Conservation (phyloP, 805 yeast species). For the Alloascoidea hylecoeti region DNA sequence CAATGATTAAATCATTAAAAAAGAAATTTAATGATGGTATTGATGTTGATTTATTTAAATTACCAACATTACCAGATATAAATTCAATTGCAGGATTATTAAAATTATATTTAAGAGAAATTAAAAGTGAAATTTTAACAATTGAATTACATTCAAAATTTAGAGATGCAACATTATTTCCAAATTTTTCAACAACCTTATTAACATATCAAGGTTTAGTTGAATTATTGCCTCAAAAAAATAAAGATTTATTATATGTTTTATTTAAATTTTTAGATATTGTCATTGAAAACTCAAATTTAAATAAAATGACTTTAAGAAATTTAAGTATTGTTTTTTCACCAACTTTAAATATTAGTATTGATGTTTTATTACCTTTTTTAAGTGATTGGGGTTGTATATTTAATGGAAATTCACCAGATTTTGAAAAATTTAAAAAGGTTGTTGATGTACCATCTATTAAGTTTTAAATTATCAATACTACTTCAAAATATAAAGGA, state of each 20-base stretch:
- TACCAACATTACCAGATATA: conserved; percentile 37
- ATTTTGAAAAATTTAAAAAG: too few relatives aligned
- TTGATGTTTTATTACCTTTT: conserved; percentile 42
- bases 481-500: too few relatives aligned
- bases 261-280: conserved; percentile 55
- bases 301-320: conserved; percentile 73
- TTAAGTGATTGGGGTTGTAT: conserved; percentile 49
- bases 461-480: too few relatives aligned
- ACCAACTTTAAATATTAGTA: conserved; percentile 61
- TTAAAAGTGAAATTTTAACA: conserved; percentile 60
- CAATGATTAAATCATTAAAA: conserved; percentile 55
- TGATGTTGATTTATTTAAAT: conserved; percentile 51
- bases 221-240: conserved; percentile 31
- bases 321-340: conserved; percentile 73
- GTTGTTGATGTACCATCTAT: conserved; percentile 19
- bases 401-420: too few relatives aligned
- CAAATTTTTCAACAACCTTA: conserved; percentile 8
- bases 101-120: conserved; percentile 67
- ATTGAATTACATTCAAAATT: conserved; percentile 28
- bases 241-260: conserved; percentile 44
- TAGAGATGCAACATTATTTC: conserved; percentile 8
- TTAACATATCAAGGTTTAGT: conserved; percentile 18
- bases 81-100: conserved; percentile 81
- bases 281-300: conserved; percentile 43
- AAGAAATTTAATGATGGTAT: conserved; percentile 50